Evolutionary conservation across 2,329 filamentous ascomycete species (phyloP).

Genomic region (Fusarium begoniae): DNA sequence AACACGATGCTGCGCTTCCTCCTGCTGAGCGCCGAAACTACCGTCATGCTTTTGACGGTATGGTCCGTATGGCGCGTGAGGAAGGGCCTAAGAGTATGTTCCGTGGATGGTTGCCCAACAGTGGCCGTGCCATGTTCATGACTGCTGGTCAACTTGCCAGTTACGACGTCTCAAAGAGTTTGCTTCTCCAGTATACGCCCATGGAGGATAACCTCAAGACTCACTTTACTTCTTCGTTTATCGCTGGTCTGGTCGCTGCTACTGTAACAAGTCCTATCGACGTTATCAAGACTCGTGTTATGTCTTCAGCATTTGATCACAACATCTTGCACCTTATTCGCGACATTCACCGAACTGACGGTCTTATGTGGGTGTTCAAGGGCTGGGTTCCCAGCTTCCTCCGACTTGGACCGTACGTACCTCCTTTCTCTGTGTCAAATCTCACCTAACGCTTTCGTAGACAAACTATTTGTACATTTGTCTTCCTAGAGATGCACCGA

Average conservation of each 20-base stretch:
- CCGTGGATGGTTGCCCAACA: slow-evolving; percentile 86
- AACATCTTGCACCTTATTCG: slow-evolving; percentile 68
- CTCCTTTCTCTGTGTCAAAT: neutral
- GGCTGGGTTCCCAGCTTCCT: slow-evolving; percentile 86
- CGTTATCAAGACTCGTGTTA: slow-evolving; percentile 88
- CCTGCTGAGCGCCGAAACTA: slow-evolving; percentile 82
- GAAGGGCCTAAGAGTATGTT: slow-evolving; percentile 83
- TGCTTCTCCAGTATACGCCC: slow-evolving; percentile 72
- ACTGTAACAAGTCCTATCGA: slow-evolving; percentile 87
- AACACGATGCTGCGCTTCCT: slow-evolving; percentile 86
- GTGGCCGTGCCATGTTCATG: slow-evolving; percentile 84
- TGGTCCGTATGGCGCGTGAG: slow-evolving; percentile 85
- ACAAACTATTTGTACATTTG: slow-evolving; percentile 87
- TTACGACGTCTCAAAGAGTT: slow-evolving; percentile 83
- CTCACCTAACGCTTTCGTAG: slow-evolving; percentile 48
- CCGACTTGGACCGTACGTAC: slow-evolving; percentile 68
- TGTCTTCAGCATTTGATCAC: slow-evolving; percentile 68
- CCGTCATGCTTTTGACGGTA: slow-evolving; percentile 85
- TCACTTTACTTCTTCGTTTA: slow-evolving; percentile 80
- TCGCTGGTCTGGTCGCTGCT: slow-evolving; percentile 84
- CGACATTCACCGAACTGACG: slow-evolving; percentile 76
- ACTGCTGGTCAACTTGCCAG: slow-evolving; percentile 84
- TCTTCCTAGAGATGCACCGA: slow-evolving; percentile 89
- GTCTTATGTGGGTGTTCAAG: slow-evolving; percentile 85
- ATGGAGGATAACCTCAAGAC: slow-evolving; percentile 76